A percentile compares a stretch with the other conserved stretches of the same genome.
Conservation (phyloP, 192 early-diverging fungal genomes). For the Lobosporangium transversale region DNA sequence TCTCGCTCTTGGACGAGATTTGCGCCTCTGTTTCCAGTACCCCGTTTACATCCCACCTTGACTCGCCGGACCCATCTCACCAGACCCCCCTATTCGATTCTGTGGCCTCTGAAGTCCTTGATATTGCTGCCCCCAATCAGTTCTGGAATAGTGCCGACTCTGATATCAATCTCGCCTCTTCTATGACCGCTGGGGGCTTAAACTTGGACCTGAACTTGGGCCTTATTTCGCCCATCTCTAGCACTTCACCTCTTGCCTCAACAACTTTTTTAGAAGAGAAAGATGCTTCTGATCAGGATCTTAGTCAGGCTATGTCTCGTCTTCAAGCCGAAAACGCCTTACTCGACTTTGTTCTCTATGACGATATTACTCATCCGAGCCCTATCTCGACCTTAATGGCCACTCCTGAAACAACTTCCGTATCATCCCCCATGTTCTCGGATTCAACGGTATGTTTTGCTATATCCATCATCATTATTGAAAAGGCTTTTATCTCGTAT, state of each 20-base stretch:
- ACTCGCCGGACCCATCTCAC: slow-evolving; percentile 52
- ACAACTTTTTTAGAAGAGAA: slow-evolving; percentile 11
- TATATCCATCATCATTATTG: too few species aligned
- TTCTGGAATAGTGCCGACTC: slow-evolving; percentile 18
- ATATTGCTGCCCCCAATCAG: slow-evolving; percentile 20
- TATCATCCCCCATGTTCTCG: slow-evolving; percentile 30
- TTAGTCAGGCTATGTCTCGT: slow-evolving; percentile 9
- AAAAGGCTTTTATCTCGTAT: too few species aligned
- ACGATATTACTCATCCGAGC: slow-evolving; percentile 45
- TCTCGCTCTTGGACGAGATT: slow-evolving; percentile 46
- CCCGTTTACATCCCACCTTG: slow-evolving; percentile 42
- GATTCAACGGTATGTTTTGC: slow-evolving; percentile 30
- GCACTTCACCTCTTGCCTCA: slow-evolving; percentile 7
- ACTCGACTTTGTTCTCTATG: slow-evolving; percentile 56
- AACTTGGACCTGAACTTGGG: slow-evolving; percentile 11
- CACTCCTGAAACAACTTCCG: slow-evolving; percentile 27
- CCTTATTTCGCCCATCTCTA: slow-evolving; percentile 1
- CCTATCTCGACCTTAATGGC: slow-evolving; percentile 39
- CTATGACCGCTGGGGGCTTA: slow-evolving; percentile 1
- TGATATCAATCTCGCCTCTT: neutral
- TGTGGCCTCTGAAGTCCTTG: slow-evolving; percentile 54
- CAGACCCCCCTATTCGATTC: slow-evolving; percentile 51
- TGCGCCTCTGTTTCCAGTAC: slow-evolving; percentile 46
- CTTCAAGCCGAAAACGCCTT: slow-evolving; percentile 57
- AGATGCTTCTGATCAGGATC: slow-evolving; percentile 1